Base-by-base conservation (phyloP, 176 grass and related monocot species). In the Juncus inflexus region DNA sequence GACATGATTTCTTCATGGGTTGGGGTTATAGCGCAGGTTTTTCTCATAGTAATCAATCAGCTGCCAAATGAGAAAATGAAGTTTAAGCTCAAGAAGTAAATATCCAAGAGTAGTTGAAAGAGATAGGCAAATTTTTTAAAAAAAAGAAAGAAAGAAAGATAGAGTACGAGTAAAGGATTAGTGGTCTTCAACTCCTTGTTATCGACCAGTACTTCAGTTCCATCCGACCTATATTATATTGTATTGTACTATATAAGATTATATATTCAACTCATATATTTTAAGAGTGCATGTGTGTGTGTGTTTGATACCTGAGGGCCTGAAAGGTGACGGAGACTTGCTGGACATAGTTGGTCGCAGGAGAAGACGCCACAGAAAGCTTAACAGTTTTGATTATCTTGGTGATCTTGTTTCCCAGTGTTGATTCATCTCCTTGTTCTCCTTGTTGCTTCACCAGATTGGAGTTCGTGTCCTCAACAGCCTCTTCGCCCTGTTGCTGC, bases 31-130 rank as follows among this genome's bases (percentile, higher is more conserved):
- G 35, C 87, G 87, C 80, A 96, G 76, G 12, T 83, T 79, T 67
- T 90, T 87, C 74, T 96, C 91, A 42, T 96, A 96, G 77, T 80
- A 96, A 80, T 77, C 74, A 64, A 96, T 96, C 78, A 96, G 76
- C 91, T 96, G 91, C 56, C 74, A 84, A 58, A 55, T 6, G 75
- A 75, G 63, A 66, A 70, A 59, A 15, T 64, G 19, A 28, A 28
- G 19, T 28, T 28, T 28, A 28, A 28, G 19, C 19, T 51, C 42
- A 56, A 62, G 42, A 61, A 70, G 40, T 42, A 9, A 35, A 62
- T 70, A 37, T 75, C 52, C 40, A 38, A 57, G 40, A 12, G 3
- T 42, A 4, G 12, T 15, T 28, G 19, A 28, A 1, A 28, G 19
- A 28, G 19, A 6, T 35, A 39, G 13, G 63, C 53, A 42, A 53